phyloP scores from a whole-genome alignment of 192 early-diverging fungal species.

The Podila clonocystis region DNA sequence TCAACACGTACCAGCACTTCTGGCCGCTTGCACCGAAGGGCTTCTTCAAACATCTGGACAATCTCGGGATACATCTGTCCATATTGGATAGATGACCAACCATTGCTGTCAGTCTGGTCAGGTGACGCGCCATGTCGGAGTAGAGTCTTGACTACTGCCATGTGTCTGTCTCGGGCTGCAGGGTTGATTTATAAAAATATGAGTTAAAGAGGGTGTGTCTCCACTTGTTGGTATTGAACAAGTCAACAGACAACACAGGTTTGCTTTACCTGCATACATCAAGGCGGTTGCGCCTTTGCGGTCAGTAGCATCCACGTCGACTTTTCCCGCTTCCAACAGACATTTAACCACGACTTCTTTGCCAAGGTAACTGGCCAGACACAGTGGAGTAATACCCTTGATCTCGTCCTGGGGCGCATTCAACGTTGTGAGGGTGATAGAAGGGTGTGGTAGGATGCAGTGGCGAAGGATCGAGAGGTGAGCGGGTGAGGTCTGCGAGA shows the following conservation, averaged over 20 bases:
- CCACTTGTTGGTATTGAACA: too few relatives aligned
- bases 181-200: too few relatives aligned
- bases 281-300: slow-evolving; percentile 72
- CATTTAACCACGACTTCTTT: slow-evolving; percentile 64
- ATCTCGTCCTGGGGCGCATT: slow-evolving; percentile 70
- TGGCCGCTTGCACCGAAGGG: slow-evolving; percentile 54
- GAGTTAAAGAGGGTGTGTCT: background rate
- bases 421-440: slow-evolving; percentile 56
- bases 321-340: slow-evolving; percentile 68
- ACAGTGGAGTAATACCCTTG: slow-evolving; percentile 73
- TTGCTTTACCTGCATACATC: slow-evolving; percentile 72
- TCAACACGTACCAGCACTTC: slow-evolving; percentile 53
- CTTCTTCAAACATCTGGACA: slow-evolving; percentile 63
- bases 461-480: slow-evolving; percentile 64
- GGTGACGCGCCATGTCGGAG: slow-evolving; percentile 61
- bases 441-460: slow-evolving; percentile 61
- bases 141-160: slow-evolving; percentile 61
- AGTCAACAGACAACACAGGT: too few relatives aligned
- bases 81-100: slow-evolving; percentile 74
- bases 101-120: slow-evolving; percentile 67
- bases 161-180: slow-evolving; percentile 68
- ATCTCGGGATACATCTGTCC: slow-evolving; percentile 67
- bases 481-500: slow-evolving; percentile 60
- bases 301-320: slow-evolving; percentile 69
- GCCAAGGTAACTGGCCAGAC: slow-evolving; percentile 73